Percentiles rank a stretch among this genome's conserved stretches.
Conservation (phyloP, 2,329 filamentous ascomycete species). For the Cryphonectria carpinicola region DNA sequence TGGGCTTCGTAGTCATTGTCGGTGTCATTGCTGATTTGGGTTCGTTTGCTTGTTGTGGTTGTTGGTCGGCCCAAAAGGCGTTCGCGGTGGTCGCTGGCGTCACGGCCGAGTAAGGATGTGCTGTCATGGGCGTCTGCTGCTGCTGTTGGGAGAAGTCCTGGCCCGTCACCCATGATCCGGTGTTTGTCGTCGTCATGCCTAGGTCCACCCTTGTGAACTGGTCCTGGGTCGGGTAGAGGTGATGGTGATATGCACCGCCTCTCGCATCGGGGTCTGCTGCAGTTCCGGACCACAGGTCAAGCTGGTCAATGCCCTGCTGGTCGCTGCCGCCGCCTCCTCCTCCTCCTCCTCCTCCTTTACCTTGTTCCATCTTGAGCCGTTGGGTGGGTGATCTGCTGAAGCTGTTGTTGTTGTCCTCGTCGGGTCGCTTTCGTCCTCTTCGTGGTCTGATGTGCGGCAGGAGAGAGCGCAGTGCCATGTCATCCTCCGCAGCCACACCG, state of each 20-base stretch:
- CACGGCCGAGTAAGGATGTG: conserved; percentile 79
- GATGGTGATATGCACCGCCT: conserved; percentile 34
- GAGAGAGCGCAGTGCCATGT: conserved; percentile 82
- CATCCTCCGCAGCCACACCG: conserved; percentile 83
- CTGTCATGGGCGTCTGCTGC: conserved; percentile 61
- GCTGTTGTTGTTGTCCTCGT: conserved; percentile 62
- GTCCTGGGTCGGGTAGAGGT: conserved; percentile 43
- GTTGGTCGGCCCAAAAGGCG: conserved; percentile 56
- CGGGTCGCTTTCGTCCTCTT: conserved; percentile 65
- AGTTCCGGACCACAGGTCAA: conserved; percentile 47
- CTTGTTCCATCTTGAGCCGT: conserved; percentile 55
- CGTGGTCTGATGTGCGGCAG: conserved; percentile 74
- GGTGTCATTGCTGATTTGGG: conserved; percentile 77
- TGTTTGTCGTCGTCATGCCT: conserved; percentile 36
- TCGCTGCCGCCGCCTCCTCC: conserved; percentile 39
- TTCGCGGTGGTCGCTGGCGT: conserved; percentile 64
- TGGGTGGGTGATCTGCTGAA: conserved; percentile 56
- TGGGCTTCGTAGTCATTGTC: conserved; percentile 58
- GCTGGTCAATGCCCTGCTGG: conserved; percentile 42
- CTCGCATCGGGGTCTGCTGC: conserved; percentile 47
- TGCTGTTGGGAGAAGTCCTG: conserved; percentile 50
- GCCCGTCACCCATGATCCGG: conserved; percentile 48
- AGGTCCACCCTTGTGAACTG: conserved; percentile 41
- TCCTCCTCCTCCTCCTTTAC: not conserved
- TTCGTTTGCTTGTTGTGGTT: conserved; percentile 43